Conservation (phyloP, 257 asterid species). For the Plectranthus barbatus region DNA sequence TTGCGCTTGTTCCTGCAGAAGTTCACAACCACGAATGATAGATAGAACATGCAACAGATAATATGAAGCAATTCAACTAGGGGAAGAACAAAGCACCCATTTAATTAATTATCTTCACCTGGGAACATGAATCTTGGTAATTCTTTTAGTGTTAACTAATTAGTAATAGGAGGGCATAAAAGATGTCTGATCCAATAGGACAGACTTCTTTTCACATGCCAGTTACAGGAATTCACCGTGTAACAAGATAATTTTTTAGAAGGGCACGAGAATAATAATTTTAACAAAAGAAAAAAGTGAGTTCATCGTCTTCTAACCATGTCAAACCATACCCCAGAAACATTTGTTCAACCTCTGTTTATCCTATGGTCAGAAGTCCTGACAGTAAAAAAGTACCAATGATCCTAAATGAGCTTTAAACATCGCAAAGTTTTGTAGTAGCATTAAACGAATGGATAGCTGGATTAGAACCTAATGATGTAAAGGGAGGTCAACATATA, state of each 20-base stretch:
- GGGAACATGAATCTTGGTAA: neutral
- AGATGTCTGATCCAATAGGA: neutral
- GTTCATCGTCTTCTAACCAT: no score
- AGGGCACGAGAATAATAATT: no score
- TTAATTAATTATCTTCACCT: neutral
- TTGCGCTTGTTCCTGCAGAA: slow-evolving; percentile 58
- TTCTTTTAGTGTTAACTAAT: neutral
- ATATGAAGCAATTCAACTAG: no score
- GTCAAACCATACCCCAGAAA: no score
- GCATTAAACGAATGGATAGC: neutral
- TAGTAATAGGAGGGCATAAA: neutral
- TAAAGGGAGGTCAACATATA: neutral
- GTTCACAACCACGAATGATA: neutral
- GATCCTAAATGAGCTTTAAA: neutral
- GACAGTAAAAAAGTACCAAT: neutral
- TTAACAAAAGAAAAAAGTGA: no score
- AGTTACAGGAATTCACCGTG: neutral
- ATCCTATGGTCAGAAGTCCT: neutral
- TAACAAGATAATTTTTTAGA: no score
- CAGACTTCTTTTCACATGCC: neutral
- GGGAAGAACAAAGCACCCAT: neutral
- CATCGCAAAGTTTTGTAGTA: neutral
- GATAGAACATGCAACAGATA: neutral
- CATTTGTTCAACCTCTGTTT: no score
- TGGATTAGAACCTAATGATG: neutral